These are phyloP conservation scores for Pneumocystis wakefieldiae DNA, from an alignment of 1,139 yeast species.

Conservation along the genomic window DNA sequence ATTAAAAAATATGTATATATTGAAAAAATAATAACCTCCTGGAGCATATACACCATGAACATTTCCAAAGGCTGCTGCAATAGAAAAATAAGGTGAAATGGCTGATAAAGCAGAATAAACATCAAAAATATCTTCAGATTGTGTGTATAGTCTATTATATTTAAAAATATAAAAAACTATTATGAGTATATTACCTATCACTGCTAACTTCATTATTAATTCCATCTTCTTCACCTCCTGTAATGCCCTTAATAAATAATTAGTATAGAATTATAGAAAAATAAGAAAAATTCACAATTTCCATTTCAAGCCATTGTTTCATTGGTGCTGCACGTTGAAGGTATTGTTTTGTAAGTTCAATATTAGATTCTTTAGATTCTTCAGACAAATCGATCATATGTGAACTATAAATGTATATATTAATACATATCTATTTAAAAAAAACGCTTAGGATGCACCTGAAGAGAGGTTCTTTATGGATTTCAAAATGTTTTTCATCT, in stretches of 20 bases:
- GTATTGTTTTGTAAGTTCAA: constrained; percentile 85
- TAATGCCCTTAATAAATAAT: not conserved
- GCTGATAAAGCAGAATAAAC: constrained; percentile 82
- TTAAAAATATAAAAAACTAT: not conserved
- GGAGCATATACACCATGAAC: constrained; percentile 99
- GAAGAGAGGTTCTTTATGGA: constrained; percentile 86
- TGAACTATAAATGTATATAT: constrained; percentile 33
- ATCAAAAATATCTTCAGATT: constrained; percentile 85
- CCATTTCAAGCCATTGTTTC: constrained; percentile 99
- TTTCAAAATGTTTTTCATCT: constrained; percentile 79
- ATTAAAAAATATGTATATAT: not conserved
- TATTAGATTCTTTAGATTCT: constrained; percentile 92
- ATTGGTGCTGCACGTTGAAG: constrained; percentile 86
- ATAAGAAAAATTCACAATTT: constrained; percentile 90
- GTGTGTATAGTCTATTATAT: constrained; percentile 50
- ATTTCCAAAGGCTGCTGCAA: constrained; percentile 99
- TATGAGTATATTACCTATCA: constrained; percentile 31
- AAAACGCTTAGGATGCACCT: constrained; percentile 19
- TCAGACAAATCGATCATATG: constrained; percentile 98
- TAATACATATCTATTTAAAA: not conserved
- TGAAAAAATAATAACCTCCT: constrained; percentile 31
- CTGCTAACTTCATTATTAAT: constrained; percentile 93
- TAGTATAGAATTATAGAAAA: not conserved
- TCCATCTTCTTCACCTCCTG: constrained; percentile 94
- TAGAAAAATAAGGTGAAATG: constrained; percentile 94